Conservation (phyloP, 164 flowering plant genomes). For the Vitis riparia region DNA sequence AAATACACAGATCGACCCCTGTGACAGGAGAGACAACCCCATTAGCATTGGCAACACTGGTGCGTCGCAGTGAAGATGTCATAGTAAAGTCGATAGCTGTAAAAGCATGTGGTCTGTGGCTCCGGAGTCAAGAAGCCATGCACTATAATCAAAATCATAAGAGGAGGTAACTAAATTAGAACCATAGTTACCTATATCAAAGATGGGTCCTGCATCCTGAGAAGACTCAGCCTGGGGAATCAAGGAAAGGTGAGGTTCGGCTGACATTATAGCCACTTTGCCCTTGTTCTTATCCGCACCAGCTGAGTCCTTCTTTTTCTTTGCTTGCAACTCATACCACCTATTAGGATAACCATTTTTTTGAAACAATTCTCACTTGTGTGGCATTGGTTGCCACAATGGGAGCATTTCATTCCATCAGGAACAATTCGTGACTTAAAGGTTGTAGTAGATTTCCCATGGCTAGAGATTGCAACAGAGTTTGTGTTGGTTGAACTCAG, state of each 20-base stretch:
- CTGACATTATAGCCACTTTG: background rate
- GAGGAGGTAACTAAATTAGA: background rate
- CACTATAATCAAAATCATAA: background rate
- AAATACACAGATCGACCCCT: slow-evolving; percentile 1
- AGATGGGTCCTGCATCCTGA: no score
- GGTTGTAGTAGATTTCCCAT: slow-evolving; percentile 5
- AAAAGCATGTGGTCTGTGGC: slow-evolving; percentile 8
- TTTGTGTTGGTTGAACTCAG: no score
- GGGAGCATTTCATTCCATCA: slow-evolving; percentile 9
- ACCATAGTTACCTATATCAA: background rate
- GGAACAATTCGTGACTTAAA: slow-evolving; percentile 1
- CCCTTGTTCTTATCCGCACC: background rate
- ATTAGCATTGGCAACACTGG: slow-evolving; percentile 16
- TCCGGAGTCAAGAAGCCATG: slow-evolving; percentile 4
- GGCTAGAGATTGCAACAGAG: no score
- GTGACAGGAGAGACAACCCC: slow-evolving; percentile 6
- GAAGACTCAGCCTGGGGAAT: background rate
- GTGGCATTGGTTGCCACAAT: slow-evolving; percentile 2
- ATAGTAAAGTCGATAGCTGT: background rate
- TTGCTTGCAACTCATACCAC: slow-evolving; percentile 12
- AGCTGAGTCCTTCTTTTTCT: background rate
- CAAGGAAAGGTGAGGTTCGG: background rate
- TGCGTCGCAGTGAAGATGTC: background rate
- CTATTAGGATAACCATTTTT: slow-evolving; percentile 9
- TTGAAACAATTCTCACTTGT: slow-evolving; percentile 12